Evolutionary conservation across 106 monocot genomes (phyloP), one percentile per base, ranked within the genome.

Genomic region (Acorus calamus): DNA sequence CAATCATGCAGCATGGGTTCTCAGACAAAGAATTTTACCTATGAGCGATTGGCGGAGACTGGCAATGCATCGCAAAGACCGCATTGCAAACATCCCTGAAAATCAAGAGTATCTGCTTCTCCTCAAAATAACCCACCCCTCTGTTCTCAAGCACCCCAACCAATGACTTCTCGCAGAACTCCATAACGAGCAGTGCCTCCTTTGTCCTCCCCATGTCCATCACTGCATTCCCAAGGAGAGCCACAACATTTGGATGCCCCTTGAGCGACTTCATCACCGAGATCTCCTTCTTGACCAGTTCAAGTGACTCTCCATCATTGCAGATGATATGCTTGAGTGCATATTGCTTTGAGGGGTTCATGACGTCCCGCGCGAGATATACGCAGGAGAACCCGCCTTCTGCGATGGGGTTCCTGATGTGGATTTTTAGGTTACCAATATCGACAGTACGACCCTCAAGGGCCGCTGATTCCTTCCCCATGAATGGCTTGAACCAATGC

Each of bases 381-480:
- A 99, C 98, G 57, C 83, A 82, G 10, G 98, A 99, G 66, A 99
- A 99, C 4, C 98, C 98, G 6, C 98, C 98, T 69, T 99, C 88
- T 2, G 98, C 98, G 42, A 99, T 74, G 49, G 58, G 75, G 72
- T 92, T 89, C 10, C 69, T 75, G 8, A 99, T 67, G 3, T 88
- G 80, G 42, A 99, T 71, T 71, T 86, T 92, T 50, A 80, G 48
- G 48, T 71, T 88, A 70, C 92, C 85, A 8, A 99, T 62, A 50
- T 86, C 98, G 9, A 99, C 52, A 14, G 68, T 61, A 55, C 86
- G 85, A 46, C 92, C 92, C 75, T 92, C 98, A 3, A 99, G 71
- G n/a, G 86, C 88, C 8, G 80, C 52, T 3, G 71, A 69, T 56
- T 99, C 98, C 68, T 86, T 99, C 0, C 68, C 78, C 28, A 73